Evolutionary conservation across 2,329 filamentous ascomycete species (phyloP).

Genomic region (Penicillium sp.): DNA sequence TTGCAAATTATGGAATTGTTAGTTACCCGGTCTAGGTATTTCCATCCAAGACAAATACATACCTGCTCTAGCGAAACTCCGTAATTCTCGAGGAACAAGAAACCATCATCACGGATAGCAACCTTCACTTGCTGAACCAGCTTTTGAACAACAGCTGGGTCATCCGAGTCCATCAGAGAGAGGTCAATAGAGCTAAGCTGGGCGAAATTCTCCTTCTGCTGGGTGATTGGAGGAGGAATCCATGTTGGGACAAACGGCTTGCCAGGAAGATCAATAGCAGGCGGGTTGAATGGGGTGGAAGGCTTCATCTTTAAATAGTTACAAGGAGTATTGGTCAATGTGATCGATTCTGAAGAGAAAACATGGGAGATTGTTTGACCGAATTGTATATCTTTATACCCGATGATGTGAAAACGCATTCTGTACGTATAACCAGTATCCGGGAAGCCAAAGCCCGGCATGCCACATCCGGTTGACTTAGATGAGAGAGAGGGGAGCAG

Average conservation of each 20-base stretch:
- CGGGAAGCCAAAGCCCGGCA: neutral
- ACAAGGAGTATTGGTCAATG: neutral
- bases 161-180: slow-evolving; percentile 46
- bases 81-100: slow-evolving; percentile 53
- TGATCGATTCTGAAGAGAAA: neutral
- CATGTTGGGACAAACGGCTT: slow-evolving; percentile 48
- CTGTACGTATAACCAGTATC: too few species aligned
- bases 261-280: slow-evolving; percentile 36
- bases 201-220: slow-evolving; percentile 47
- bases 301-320: slow-evolving; percentile 24
- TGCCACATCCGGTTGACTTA: neutral
- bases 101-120: slow-evolving; percentile 48
- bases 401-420: too few species aligned
- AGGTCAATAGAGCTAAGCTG: slow-evolving; percentile 47
- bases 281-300: slow-evolving; percentile 43
- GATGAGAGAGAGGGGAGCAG: neutral
- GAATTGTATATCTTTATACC: slow-evolving; percentile 5
- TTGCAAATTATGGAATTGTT: neutral
- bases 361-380: neutral
- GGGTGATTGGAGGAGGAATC: slow-evolving; percentile 48
- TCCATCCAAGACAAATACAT: neutral
- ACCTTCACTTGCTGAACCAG: slow-evolving; percentile 47
- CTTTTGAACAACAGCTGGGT: slow-evolving; percentile 44
- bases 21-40: neutral
- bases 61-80: slow-evolving; percentile 49